phyloP scores from a whole-genome alignment of 1,284 basidiomycete genomes.

The Rhodotorula sp. region DNA sequence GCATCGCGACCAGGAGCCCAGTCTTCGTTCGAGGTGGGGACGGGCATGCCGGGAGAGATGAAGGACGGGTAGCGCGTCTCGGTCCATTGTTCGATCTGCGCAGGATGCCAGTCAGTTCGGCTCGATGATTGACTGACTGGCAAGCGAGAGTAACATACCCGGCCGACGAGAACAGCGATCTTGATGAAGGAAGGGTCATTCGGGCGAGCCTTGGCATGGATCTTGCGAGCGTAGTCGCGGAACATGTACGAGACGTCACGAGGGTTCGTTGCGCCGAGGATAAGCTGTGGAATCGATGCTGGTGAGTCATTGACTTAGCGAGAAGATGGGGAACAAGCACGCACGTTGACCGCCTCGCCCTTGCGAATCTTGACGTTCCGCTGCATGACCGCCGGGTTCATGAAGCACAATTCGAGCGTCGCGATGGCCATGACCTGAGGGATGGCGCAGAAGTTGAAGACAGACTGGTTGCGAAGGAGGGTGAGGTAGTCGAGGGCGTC shows the following conservation, averaged over 20 bases:
- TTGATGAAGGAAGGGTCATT: slow-evolving; percentile 84
- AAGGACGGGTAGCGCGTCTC: slow-evolving; percentile 55
- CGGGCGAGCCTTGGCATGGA: slow-evolving; percentile 75
- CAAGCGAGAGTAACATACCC: slow-evolving; percentile 53
- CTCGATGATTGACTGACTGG: background rate
- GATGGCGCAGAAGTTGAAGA: slow-evolving; percentile 96
- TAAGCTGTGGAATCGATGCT: slow-evolving; percentile 60
- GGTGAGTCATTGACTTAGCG: background rate
- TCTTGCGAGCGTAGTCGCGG: slow-evolving; percentile 73
- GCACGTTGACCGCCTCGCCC: slow-evolving; percentile 76
- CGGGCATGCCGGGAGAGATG: slow-evolving; percentile 28
- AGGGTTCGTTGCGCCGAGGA: slow-evolving; percentile 86
- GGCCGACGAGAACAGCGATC: slow-evolving; percentile 75
- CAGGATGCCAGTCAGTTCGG: background rate
- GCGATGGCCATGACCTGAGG: slow-evolving; percentile 96
- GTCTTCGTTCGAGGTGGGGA: slow-evolving; percentile 31
- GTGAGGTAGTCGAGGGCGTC: slow-evolving; percentile 88
- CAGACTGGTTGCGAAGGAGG: slow-evolving; percentile 81
- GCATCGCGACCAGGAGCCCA: slow-evolving; percentile 38
- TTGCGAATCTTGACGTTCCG: slow-evolving; percentile 94
- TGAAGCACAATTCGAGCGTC: slow-evolving; percentile 85
- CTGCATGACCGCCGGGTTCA: slow-evolving; percentile 87
- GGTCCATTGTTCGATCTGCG: slow-evolving; percentile 89
- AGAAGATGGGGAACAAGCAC: slow-evolving; percentile 43
- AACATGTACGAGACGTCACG: slow-evolving; percentile 89